Evolutionary conservation across 495 filamentous ascomycete genomes (phyloP), one percentile per base, ranked within the genome.

Genomic region (Talaromyces liani): DNA sequence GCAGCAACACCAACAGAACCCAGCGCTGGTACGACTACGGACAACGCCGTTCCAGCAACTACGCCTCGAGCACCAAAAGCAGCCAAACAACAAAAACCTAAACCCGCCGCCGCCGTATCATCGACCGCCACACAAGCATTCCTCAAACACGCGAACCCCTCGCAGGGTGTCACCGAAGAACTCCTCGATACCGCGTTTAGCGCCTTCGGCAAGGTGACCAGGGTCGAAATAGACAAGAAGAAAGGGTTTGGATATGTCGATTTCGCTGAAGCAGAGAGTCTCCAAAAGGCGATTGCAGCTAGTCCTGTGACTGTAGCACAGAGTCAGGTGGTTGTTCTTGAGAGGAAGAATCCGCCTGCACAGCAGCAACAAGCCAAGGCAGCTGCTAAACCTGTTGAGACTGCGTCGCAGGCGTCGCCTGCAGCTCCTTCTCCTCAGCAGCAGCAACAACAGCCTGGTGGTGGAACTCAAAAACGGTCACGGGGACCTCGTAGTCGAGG

Each of bases 211-310:
- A 66, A 83, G 6, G 82, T 96, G 34, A 81, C 82, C 3, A 88
- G 84, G 65, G 90, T 94, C 2, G 92, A 96, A 68, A 93, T 97
- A 53, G 92, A 97, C 68, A 90, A 90, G 73, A 87, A 91, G 70
- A 97, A 97, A 73, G 92, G 92, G 2, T 95, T 95, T 68, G 92
- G 91, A 9, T 96, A 96, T 66, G 87, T 93, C 39, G 90, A 94
- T 63, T 97, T 97, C 72, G 84, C 80, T 4, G 84, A 88, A 25
- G 81, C 86, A 2, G 84, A 88, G 18, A 82, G 82, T 7, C 77
- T 97, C 24, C 84, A 84, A 66, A 88, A 88, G 65, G 92, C 92
- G 24, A 88, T 97, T 67, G 82, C 85, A 20, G 91, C 88, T 16
- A 95, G 90, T 67, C 91, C 91, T 0, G 81, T 96, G 18, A 77